These are phyloP conservation scores for Gracilaria domingensis DNA, from an alignment of 23 red algal genomes.

Conservation along the genomic window DNA sequence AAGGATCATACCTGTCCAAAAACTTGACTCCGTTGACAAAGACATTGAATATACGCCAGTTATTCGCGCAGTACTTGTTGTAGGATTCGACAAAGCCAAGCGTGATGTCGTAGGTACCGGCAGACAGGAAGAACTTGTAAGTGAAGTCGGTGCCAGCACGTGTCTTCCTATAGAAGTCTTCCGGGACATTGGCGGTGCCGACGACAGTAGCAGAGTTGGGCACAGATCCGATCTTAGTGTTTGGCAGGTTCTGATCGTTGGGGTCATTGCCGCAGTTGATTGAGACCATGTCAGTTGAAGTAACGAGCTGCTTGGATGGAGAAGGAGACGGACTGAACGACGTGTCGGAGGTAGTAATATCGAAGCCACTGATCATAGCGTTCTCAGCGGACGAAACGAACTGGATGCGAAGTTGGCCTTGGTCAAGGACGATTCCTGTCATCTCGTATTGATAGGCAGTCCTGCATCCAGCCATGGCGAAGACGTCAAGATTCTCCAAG, in stretches of 20 bases:
- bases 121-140: conserved; percentile 46
- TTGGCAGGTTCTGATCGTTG: conserved; percentile 7
- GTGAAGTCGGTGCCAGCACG: conserved; percentile 50
- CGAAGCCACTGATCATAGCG: conserved; percentile 51
- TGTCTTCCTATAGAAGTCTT: background rate
- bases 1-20: background rate
- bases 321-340: background rate
- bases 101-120: conserved; percentile 35
- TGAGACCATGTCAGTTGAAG: background rate
- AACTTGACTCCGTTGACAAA: conserved; percentile 25
- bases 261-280: conserved; percentile 15
- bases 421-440: background rate
- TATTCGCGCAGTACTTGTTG: conserved; percentile 3
- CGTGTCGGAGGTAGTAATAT: conserved; percentile 5
- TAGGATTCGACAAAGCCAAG: conserved; percentile 43
- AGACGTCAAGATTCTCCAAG: conserved; percentile 19
- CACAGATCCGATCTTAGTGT: background rate
- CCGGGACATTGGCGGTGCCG: background rate
- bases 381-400: conserved; percentile 18
- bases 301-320: background rate
- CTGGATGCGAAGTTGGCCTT: conserved; percentile 1
- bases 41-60: conserved; percentile 32
- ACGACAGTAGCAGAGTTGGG: background rate
- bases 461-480: conserved; percentile 36
- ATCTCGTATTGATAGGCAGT: background rate